Base-by-base conservation (phyloP, 345 rosid species). In the Linum tenue region DNA sequence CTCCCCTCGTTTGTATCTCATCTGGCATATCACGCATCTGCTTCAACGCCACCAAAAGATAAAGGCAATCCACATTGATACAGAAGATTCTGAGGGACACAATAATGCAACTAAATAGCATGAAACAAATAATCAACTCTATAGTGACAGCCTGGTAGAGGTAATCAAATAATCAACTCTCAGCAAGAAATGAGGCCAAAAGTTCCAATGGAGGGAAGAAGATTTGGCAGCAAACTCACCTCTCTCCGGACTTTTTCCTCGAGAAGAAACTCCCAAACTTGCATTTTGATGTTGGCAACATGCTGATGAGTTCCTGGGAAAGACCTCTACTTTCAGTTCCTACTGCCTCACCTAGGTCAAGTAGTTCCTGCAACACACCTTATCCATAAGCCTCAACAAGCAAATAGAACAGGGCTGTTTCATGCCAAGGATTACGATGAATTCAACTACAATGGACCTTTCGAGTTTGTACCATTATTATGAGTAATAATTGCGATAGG, bases 1-100 rank as follows among this genome's bases (percentile, higher is more conserved):
- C 11, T 84, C 82, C 37, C 92, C 87, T 66, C 76, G 77, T 77
- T 78, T 84, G 70, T 86, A 86, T 69, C 75, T 75, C 83, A 73
- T 84, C 72, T 81, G 89, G 79, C 89, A 86, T 56, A 86, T 78
- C 68, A 86, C 87, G 16, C 92, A 86, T 69, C 92, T 86, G 75
- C 66, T 65, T 67, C 31, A 22, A 22, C 0, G 31, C 31, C 31
- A 22, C 31, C 31, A 22, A 22, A 22, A 22, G 31, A 22, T 10
- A 48, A 48, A 6, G 53, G 31, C 31, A 44, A 14, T 2, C 14
- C 14, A 41, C 44, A 41, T 41, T 4, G 44, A 41, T 22, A 41
- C 44, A 39, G 4, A 6, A 59, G 62, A 60, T 16, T 44, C 11
- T 22, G 31, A 22, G 31, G 31, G 31, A 22, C 31, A 22, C 31